phyloP scores from a whole-genome alignment of 768 basidiomycete species.

The Hypholoma fasciculare region DNA sequence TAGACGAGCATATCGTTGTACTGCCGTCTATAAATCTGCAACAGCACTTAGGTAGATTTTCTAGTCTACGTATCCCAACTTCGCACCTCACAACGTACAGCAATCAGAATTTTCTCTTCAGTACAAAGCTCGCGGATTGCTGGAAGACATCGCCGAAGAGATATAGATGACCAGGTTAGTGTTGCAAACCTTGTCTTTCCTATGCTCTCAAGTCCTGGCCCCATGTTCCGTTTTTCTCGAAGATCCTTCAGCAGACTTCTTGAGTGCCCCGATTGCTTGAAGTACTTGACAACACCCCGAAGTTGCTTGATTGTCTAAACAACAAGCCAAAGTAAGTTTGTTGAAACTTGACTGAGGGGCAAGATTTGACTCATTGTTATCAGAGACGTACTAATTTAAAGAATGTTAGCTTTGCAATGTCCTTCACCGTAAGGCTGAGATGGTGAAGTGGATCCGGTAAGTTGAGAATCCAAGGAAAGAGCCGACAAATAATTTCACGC shows the following conservation, averaged over 20 bases:
- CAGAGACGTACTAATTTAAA: too few relatives aligned
- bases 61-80: not conserved
- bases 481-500: too few relatives aligned
- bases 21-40: too few relatives aligned
- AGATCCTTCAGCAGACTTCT: slow-evolving; percentile 4
- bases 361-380: too few relatives aligned
- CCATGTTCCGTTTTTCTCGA: slow-evolving; percentile 12
- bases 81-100: slow-evolving; percentile 5
- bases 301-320: slow-evolving; percentile 10
- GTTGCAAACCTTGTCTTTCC: slow-evolving; percentile 26
- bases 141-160: slow-evolving; percentile 13
- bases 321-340: too few relatives aligned
- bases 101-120: slow-evolving; percentile 1
- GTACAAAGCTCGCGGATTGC: slow-evolving; percentile 12
- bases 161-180: slow-evolving; percentile 14
- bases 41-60: too few relatives aligned
- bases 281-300: slow-evolving; percentile 15
- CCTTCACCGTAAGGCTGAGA: too few relatives aligned
- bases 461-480: too few relatives aligned
- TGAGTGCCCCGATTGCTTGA: slow-evolving; percentile 16
- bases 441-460: too few relatives aligned
- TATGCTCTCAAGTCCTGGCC: slow-evolving; percentile 23
- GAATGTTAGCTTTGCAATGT: too few relatives aligned
- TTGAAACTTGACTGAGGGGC: too few relatives aligned
- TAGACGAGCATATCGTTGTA: too few relatives aligned